Evolutionary conservation across 805 yeast genomes (phyloP).

Genomic region (Candida mattraensis): DNA sequence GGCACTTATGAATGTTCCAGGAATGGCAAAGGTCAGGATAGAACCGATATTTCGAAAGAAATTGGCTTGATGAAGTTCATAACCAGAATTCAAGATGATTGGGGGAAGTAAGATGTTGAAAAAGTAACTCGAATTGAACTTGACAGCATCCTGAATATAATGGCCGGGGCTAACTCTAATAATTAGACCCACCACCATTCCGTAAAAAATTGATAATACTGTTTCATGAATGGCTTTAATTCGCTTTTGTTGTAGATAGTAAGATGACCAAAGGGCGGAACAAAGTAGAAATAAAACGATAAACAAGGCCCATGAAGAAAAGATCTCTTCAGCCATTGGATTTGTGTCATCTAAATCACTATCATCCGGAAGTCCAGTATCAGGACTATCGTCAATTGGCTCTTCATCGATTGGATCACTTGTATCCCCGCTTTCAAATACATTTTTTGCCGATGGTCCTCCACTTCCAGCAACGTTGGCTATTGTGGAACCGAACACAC

Average conservation of each 20-base stretch:
- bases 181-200: slow-evolving; percentile 92
- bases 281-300: slow-evolving; percentile 78
- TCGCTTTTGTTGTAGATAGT: slow-evolving; percentile 84
- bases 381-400: slow-evolving; percentile 39
- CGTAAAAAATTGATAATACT: slow-evolving; percentile 91
- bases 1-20: slow-evolving; percentile 93
- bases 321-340: slow-evolving; percentile 92
- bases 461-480: slow-evolving; percentile 13
- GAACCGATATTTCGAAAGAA: slow-evolving; percentile 91
- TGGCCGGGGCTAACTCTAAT: slow-evolving; percentile 94
- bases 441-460: too few species aligned
- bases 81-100: slow-evolving; percentile 92
- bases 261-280: slow-evolving; percentile 92
- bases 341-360: slow-evolving; percentile 57
- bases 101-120: slow-evolving; percentile 95
- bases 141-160: slow-evolving; percentile 94
- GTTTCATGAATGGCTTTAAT: slow-evolving; percentile 98
- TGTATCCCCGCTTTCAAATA: slow-evolving; percentile 12
- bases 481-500: slow-evolving; percentile 24
- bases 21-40: slow-evolving; percentile 90
- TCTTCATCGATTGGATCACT: slow-evolving; percentile 38
- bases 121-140: slow-evolving; percentile 91
- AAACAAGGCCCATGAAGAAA: slow-evolving; percentile 95
- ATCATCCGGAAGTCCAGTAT: slow-evolving; percentile 49
- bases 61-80: slow-evolving; percentile 93